Evolutionary conservation across 129 eudicot species (phyloP), one percentile per base, ranked within the genome.

Genomic region (Cynara cardunculus): DNA sequence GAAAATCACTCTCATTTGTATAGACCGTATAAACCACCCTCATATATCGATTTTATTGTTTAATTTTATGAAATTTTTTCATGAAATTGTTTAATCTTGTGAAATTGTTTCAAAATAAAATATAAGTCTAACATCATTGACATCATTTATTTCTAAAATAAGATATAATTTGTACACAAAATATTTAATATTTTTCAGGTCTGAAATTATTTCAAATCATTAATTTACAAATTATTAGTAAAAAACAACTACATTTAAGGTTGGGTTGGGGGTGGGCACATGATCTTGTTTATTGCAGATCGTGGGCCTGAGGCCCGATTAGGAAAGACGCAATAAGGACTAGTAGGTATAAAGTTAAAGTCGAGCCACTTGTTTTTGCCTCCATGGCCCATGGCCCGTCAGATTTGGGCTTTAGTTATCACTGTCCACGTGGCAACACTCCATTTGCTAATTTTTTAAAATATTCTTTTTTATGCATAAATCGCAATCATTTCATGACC

Each of bases 221-320:
- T 11, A 41, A 72, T 72, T 80, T 37, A 25, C 56, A 8, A 73
- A 67, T 67, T 69, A 75, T 74, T 30, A 44, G 18, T 22, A 56
- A 32, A 75, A 70, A 59, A 77, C 82, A 82, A 59, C 12, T 65
- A 59, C 80, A 81, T 81, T 81, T 73, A 81, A 81, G 84, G 67
- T 73, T 21, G 69, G 68, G 68, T 69, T 26, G 49, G 18, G 44
- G 53, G 73, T 27, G 53, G 61, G 74, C 84, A 81, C 84, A 66
- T 81, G 84, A 65, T 76, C n/a, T 56, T 77, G 77, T 76, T 82
- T 79, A 79, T 28, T 27, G 13, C 30, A 35, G 7, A 19, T 59
- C 12, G 68, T 35, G 68, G 78, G 73, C 78, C 82, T 59, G 3
- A 37, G 78, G 82, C 69, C 73, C 78, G 82, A 76, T 77, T 75